phyloP scores from a whole-genome alignment of 805 yeast species.

The Clavispora carvajalis region DNA sequence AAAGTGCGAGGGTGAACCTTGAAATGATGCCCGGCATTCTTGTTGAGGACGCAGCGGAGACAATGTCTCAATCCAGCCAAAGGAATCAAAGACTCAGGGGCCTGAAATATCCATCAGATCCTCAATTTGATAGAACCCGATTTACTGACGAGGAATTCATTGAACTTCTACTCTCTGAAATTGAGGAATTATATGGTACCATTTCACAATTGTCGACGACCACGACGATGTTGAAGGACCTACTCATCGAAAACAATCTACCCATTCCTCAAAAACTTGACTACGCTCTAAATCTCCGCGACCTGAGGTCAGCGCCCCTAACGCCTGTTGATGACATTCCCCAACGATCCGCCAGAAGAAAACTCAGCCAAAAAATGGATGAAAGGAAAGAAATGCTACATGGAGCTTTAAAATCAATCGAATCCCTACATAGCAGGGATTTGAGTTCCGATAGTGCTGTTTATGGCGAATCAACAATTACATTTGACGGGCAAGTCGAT shows the following conservation, averaged over 20 bases:
- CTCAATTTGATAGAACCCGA: slow-evolving; percentile 27
- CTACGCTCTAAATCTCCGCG: neutral
- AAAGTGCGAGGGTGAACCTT: too few species aligned
- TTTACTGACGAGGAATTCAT: slow-evolving; percentile 27
- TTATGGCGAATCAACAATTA: slow-evolving; percentile 7
- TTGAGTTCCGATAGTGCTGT: neutral
- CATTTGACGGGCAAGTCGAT: slow-evolving; percentile 11
- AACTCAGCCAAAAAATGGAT: neutral
- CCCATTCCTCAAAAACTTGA: slow-evolving; percentile 11
- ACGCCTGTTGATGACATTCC: slow-evolving; percentile 15
- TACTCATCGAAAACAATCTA: slow-evolving; percentile 1
- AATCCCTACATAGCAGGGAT: neutral
- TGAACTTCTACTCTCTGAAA: slow-evolving; percentile 32
- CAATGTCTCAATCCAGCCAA: neutral
- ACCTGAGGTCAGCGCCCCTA: neutral
- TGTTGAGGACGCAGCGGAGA: neutral
- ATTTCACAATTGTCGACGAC: neutral
- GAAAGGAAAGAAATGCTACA: slow-evolving; percentile 3
- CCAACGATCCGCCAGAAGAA: slow-evolving; percentile 23
- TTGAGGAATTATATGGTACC: slow-evolving; percentile 26
- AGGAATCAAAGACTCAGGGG: slow-evolving; percentile 2
- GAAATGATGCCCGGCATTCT: neutral
- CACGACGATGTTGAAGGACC: slow-evolving; percentile 2
- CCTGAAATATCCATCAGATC: slow-evolving; percentile 27
- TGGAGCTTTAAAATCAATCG: neutral